A percentile compares a stretch with the other conserved stretches of the same genome.
These are phyloP conservation scores for Hypoxylon intermedium DNA, from an alignment of 495 filamentous ascomycete genomes.

Conservation along the genomic window DNA sequence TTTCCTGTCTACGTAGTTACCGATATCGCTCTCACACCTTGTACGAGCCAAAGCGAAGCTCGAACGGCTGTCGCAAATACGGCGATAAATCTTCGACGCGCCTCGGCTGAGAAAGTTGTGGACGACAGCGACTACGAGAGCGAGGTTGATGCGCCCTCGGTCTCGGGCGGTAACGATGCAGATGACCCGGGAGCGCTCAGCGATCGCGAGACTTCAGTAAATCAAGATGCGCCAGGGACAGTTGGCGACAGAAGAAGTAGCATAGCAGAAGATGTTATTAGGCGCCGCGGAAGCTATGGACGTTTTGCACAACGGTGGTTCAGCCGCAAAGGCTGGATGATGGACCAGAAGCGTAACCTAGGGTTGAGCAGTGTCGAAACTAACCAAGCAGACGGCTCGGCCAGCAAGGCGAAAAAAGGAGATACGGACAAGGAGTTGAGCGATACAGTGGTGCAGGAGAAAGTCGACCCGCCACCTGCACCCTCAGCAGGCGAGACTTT, in stretches of 20 bases:
- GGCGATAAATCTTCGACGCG: constrained; percentile 53
- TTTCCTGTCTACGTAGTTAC: constrained; percentile 83
- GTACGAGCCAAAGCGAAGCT: constrained; percentile 77
- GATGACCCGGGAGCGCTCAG: constrained; percentile 42
- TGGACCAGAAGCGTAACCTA: constrained; percentile 62
- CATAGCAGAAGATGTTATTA: constrained; percentile 84
- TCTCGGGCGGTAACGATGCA: constrained; percentile 40
- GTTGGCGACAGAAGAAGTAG: constrained; percentile 53
- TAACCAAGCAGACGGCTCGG: constrained; percentile 14
- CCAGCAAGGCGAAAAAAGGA: constrained; percentile 11
- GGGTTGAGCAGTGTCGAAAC: constrained; percentile 57
- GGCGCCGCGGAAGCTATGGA: constrained; percentile 78
- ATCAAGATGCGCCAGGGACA: constrained; percentile 26
- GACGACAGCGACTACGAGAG: constrained; percentile 52
- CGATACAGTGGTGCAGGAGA: constrained; percentile 44
- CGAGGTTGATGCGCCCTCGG: constrained; percentile 44
- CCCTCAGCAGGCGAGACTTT: constrained; percentile 54
- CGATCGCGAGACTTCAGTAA: constrained; percentile 35
- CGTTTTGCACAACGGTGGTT: constrained; percentile 91
- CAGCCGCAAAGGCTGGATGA: constrained; percentile 77
- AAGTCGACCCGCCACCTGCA: constrained; percentile 31
- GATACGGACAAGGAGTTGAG: constrained; percentile 36
- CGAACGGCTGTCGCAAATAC: constrained; percentile 71
- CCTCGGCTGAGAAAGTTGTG: constrained; percentile 33
- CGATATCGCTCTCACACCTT: constrained; percentile 86